A percentile compares a stretch with the other conserved stretches of the same genome.
These are phyloP conservation scores for Coemansia sp. DNA, from an alignment of 192 early-diverging fungal genomes.

Conservation along the genomic window DNA sequence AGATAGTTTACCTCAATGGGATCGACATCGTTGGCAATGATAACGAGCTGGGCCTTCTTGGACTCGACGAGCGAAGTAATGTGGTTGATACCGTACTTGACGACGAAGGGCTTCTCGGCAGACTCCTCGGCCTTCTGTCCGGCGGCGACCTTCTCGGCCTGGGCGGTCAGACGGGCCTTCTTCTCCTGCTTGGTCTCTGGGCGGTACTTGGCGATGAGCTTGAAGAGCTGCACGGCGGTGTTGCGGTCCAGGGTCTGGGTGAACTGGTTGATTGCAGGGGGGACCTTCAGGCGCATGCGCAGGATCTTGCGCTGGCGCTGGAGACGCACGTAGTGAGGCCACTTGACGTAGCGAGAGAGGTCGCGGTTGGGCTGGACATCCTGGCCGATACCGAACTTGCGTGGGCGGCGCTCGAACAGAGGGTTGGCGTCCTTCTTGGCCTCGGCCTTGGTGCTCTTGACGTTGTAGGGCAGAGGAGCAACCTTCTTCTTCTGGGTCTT, in stretches of 20 bases:
- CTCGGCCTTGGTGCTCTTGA: conserved; percentile 70
- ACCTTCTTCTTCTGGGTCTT: conserved; percentile 87
- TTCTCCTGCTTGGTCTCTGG: conserved; percentile 98
- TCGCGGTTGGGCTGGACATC: conserved; percentile 96
- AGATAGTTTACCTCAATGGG: conserved; percentile 82
- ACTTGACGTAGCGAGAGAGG: conserved; percentile 97
- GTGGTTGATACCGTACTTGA: conserved; percentile 99
- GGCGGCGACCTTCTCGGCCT: conserved; percentile 89
- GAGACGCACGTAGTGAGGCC: conserved; percentile 98
- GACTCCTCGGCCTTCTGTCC: conserved; percentile 79
- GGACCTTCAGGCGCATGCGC: conserved; percentile 98
- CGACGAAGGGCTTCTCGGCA: conserved; percentile 90
- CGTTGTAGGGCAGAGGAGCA: conserved; percentile 85
- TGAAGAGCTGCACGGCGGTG: conserved; percentile 98
- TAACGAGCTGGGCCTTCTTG: conserved; percentile 98
- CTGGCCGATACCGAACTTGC: conserved; percentile 97
- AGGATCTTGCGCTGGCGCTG: conserved; percentile 99
- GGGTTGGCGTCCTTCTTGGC: conserved; percentile 77
- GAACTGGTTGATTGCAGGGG: conserved; percentile 99
- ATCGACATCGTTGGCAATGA: conserved; percentile 99
- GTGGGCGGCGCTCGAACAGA: conserved; percentile 91
- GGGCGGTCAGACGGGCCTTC: conserved; percentile 85
- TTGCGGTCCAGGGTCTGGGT: conserved; percentile 97
- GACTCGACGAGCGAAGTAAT: conserved; percentile 96
- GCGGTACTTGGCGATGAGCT: conserved; percentile 98